Base-by-base conservation (phyloP, 345 rosid genomes). In the Nephelium lappaceum region DNA sequence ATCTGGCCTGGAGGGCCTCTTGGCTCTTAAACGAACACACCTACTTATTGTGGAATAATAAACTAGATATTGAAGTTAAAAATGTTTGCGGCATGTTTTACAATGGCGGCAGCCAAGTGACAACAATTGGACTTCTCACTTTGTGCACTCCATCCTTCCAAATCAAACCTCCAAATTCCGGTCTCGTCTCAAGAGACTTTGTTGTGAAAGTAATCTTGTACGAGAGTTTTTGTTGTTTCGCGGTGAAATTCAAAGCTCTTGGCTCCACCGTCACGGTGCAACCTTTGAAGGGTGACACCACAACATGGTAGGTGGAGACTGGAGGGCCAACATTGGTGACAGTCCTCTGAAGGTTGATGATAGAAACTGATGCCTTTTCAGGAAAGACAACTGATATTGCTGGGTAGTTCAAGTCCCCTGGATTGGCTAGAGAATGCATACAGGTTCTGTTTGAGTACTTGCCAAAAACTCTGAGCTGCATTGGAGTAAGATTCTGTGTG, bases 401-500 rank as follows among this genome's bases (percentile, higher is more conserved):
- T 0, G 99, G 97, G 85, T 95, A 95, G 72, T 95, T 95, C 85
- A 95, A 82, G 79, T 95, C 90, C 55, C 92, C 93, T 4, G 98
- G 92, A 77, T 73, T 83, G 43, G 85, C 76, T 6, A 89, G 73
- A 38, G 89, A 74, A 75, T 88, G 81, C 45, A 71, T 88, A 84
- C 99, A 93, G 1, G 91, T 68, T 77, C 94, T 89, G 81, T 93
- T 93, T 14, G 97, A 81, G 64, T 87, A 73, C 80, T 90, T 93
- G 62, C 91, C 81, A 73, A 92, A 95, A 25, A 89, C 92, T 79
- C 86, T 86, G 5, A 93, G 92, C 86, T 93, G 89, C 67, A 43
- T 11, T 31, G 91, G 82, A 9, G 89, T 87, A 31, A 93, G 73
- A 31, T 83, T 83, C 66, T 92, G 99, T 18, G 96, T 82, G 82